A percentile compares a stretch with the other conserved stretches of the same genome.
Evolutionary conservation across 169 alveolate species (phyloP).

Genomic region (Plasmodium blacklocki): DNA sequence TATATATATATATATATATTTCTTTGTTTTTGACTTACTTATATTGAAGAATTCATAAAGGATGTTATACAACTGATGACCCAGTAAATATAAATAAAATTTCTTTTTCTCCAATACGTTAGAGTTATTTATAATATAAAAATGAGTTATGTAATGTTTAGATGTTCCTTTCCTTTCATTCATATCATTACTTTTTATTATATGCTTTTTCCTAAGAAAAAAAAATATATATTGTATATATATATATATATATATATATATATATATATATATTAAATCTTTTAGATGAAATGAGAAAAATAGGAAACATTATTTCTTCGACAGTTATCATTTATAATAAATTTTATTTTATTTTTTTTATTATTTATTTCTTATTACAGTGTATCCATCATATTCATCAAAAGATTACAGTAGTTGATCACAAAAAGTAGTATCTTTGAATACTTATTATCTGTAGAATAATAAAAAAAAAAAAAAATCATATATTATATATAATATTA

Average conservation of each 20-base stretch:
- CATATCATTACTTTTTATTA: slow-evolving; percentile 14
- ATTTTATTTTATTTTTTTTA: background rate
- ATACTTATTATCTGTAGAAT: slow-evolving; percentile 15
- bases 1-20: background rate
- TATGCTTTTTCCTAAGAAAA: slow-evolving; percentile 32
- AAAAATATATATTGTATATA: background rate
- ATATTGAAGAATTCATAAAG: slow-evolving; percentile 55
- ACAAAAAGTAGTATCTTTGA: slow-evolving; percentile 13
- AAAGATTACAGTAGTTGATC: slow-evolving; percentile 33
- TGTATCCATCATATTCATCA: slow-evolving; percentile 32
- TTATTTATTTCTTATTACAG: slow-evolving; percentile 19
- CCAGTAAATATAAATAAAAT: slow-evolving; percentile 68
- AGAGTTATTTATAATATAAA: slow-evolving; percentile 55
- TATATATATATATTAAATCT: too few relatives aligned
- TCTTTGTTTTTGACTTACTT: slow-evolving; percentile 10
- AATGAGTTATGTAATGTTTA: slow-evolving; percentile 34
- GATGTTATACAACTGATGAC: slow-evolving; percentile 43
- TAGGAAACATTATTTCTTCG: too few relatives aligned
- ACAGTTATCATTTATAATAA: background rate
- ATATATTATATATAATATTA: too few relatives aligned
- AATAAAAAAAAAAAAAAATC: background rate
- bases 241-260: background rate
- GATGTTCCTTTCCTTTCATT: background rate
- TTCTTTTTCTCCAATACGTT: slow-evolving; percentile 38
- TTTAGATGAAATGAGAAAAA: too few relatives aligned